Conservation (phyloP, 495 filamentous ascomycete species). For the Niebla homalea region DNA sequence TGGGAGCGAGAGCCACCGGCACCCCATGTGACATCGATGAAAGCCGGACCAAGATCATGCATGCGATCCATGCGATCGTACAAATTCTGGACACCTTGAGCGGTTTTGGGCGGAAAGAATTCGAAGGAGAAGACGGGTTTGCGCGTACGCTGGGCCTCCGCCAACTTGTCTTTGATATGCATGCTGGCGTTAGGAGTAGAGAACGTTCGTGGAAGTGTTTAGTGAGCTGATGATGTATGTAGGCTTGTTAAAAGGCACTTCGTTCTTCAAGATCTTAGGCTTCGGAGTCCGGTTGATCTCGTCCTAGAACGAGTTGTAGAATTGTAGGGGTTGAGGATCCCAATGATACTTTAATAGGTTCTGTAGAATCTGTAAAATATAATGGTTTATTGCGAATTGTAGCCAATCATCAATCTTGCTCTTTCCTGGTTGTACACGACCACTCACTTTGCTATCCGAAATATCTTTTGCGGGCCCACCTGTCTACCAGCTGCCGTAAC, state of each 20-base stretch:
- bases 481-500: conserved; percentile 30
- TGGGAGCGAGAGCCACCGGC: conserved; percentile 83
- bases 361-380: not conserved
- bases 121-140: conserved; percentile 93
- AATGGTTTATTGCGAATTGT: not conserved
- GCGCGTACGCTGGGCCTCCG: conserved; percentile 60
- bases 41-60: conserved; percentile 83
- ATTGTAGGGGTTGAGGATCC: not conserved
- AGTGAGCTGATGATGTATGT: no score
- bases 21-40: conserved; percentile 98
- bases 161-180: conserved; percentile 90
- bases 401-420: not conserved
- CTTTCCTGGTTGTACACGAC: not conserved
- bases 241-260: no score
- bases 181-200: conserved; percentile 23
- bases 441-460: conserved; percentile 22
- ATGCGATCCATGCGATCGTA: conserved; percentile 99
- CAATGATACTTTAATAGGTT: not conserved
- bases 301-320: not conserved
- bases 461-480: conserved; percentile 33
- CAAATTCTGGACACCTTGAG: conserved; percentile 92
- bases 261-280: no score
- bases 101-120: conserved; percentile 99
- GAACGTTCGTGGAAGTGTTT: no score
- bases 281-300: no score